Base-by-base conservation (phyloP, 1,284 basidiomycete species). In the Cerioporus squamosus region DNA sequence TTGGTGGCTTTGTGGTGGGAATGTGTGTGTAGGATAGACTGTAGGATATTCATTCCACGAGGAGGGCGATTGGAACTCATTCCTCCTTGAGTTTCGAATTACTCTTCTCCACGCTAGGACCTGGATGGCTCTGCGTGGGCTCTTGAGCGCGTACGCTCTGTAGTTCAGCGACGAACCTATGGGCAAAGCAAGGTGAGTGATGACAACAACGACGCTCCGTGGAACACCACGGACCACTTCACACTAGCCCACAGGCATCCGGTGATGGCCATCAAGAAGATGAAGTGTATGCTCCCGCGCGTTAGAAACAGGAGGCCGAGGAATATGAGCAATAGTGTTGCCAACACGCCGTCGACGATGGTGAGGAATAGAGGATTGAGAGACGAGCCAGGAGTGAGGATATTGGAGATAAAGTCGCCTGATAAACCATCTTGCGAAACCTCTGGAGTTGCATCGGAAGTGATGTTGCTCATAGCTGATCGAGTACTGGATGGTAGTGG, bases 371-470 rank as follows among this genome's bases (percentile, higher is more conserved):
- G 81, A 0, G 90, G 88, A 62, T 90, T 74, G 9, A 91, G 74
- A 2, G 90, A 90, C 2, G 91, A 91, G 31, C 90, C 90, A 14
- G 90, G 89, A 45, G 76, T 81, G 14, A 93, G 77, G 59, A 93
- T 79, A 55, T 79, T 77, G 17, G 57, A 48, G 53, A 61, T 48
- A 50, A 61, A 53, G 5, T 55, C 57, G 22, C 31, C 48, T 8
- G 18, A 31, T 2, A 38, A n/a, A 12, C 38, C 39, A 5, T 52
- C 55, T 18, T 29, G n/a, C 9, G 20, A 3, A 1, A 39, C 14
- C 6, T 46, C 15, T 3, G 31, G 2, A 20, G 38, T 23, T 6
- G 3, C n/a, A n/a, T 18, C 1, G 2, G 42, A 5, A 5, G 12
- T 22, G 3, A 1, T 15, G 26, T 56, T 46, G 36, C 43, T 39